Conservation (phyloP, 129 eudicot species). For the Pseudognaphalium luteoalbum region DNA sequence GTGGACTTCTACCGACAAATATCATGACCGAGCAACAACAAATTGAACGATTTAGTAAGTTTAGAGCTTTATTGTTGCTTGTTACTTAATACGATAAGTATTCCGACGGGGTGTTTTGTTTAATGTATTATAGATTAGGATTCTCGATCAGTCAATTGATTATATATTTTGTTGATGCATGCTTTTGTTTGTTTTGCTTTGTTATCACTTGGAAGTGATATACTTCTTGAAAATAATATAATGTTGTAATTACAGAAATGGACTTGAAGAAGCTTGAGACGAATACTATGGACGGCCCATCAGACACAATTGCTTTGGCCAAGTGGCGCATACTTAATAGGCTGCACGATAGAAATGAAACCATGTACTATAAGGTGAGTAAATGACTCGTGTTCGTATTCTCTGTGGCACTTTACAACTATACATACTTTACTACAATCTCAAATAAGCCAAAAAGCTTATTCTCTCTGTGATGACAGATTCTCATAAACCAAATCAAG, state of each 20-base stretch:
- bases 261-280: conserved; percentile 76
- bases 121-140: not conserved
- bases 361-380: conserved; percentile 89
- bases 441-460: not conserved
- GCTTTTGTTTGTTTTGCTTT: not conserved
- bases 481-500: conserved; percentile 68
- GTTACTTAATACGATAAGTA: not conserved
- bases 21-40: conserved; percentile 78
- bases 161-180: conserved; percentile 13
- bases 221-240: conserved; percentile 5
- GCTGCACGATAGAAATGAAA: conserved; percentile 95
- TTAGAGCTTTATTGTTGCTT: conserved; percentile 13
- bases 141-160: not conserved
- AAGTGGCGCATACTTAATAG: conserved; percentile 96
- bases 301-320: conserved; percentile 75
- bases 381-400: not conserved
- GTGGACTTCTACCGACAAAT: conserved; percentile 94
- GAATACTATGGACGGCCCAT: conserved; percentile 77
- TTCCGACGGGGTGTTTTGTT: conserved; percentile 5
- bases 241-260: conserved; percentile 47
- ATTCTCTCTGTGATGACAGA: conserved; percentile 39
- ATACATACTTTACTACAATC: not conserved
- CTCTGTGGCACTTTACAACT: not conserved
- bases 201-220: conserved; percentile 19
- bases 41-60: conserved; percentile 87